Evolutionary conservation across 2,329 filamentous ascomycete genomes (phyloP), one percentile per base, ranked within the genome.

Genomic region (Knoxdaviesia proteae): DNA sequence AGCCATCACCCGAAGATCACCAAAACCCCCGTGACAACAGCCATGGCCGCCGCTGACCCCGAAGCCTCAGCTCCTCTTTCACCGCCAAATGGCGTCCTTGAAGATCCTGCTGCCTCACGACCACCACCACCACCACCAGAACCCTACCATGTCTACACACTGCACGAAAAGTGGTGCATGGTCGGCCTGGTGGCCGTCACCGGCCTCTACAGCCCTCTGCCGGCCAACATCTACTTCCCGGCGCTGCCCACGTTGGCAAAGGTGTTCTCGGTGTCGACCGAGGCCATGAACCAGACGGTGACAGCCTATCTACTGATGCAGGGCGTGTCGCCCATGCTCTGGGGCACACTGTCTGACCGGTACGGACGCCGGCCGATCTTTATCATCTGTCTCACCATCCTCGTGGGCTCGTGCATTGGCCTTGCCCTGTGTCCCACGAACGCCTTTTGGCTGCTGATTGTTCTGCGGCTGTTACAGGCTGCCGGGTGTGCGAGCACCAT

Each of bases 161-260:
- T 20, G 20, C 20, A 20, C 20, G 20, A 20, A 20, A 20, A 20
- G 20, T 20, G 20, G 20, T 20, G 20, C 20, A 20, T 20, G 20
- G 20, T 20, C 20, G 20, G 20, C 20, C 20, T 20, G 3, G 20
- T 20, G 20, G 20, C 20, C 20, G 20, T 20, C 20, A 20, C 20
- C 20, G 20, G 20, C 20, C 20, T 20, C 2, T 41, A 43, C 40
- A 57, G 56, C 30, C 55, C 55, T 10, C 41, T 58, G 32, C 56
- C 56, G 0, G 55, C 56, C 31, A 58, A 56, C 46, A 57, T 58
- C 30, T 58, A 58, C 39, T 54, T 58, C 32, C 56, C 55, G 1
- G 54, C 54, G 4, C 52, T 58, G 3, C 55, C 54, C 0, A 50
- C 49, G 5, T 42, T 58, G 6, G 45, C 53, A 3, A 37, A 41